Evolutionary conservation across 2,329 filamentous ascomycete genomes (phyloP), one percentile per base, ranked within the genome.

Genomic region (Teratosphaeria nubilosa): DNA sequence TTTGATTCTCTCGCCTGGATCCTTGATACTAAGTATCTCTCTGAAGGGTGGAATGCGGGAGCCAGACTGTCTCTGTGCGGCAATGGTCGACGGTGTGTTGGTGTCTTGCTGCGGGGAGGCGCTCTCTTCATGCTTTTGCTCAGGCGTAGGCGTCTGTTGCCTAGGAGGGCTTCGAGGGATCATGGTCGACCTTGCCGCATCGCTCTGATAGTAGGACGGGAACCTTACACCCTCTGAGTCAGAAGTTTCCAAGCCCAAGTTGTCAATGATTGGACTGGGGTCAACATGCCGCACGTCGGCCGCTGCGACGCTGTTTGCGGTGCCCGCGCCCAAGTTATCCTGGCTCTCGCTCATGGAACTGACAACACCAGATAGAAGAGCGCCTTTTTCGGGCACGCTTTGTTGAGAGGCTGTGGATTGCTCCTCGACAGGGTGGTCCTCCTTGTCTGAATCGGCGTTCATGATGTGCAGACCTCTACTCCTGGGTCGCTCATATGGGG

Each of bases 11-110:
- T 94, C 86, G 14, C 79, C 72, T 0, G 85, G 73, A 1, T 82
- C 83, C 16, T 82, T 78, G 54, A 94, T 78, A 9, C 82, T 83
- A 66, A 90, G 79, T 60, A 96, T 95, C 59, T 95, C 87, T 55
- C 85, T 83, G 73, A 95, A 91, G 1, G 81, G 77, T 62, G 81
- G 78, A 41, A 82, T 53, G 76, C 80, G 57, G 54, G 58, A 53
- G 52, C 34, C 37, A n/a, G 45, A 31, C 5, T 48, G 34, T 41
- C 20, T 48, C 11, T 56, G 48, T n/a, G 56, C 37, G 20, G 27
- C 25, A 20, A 52, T 31, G 1, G 34, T 25, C 6, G 54, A 34
- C 41, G 55, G 50, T 11, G 56, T 37, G 20, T n/a, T 31, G 14
- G 59, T 48, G 13, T 53, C 51, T 53, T 31, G 51, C 22, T 53